Evolutionary conservation across 305 asterid genomes (phyloP), one percentile per base, ranked within the genome.

Genomic region (Fraxinus xanthoxyloides): DNA sequence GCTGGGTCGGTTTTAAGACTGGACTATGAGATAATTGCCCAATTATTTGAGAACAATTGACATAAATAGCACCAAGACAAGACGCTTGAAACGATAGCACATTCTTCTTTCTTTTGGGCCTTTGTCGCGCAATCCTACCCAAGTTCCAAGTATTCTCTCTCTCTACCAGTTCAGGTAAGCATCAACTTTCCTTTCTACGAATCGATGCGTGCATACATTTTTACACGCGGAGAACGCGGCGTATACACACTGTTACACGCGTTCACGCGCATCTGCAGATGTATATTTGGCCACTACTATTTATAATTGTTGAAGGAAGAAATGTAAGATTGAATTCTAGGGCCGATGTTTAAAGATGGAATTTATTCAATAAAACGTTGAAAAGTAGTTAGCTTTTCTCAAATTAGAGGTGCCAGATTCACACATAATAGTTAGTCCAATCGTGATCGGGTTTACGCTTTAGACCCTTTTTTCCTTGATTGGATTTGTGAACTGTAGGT

Each of bases 161-260:
- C 83, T 17, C 21, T 59, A 7, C 70, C 31, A 61, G 70, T 61
- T 21, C 31, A 61, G 70, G 70, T 61, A 61, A 61, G 30, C 70
- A 24, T 4, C 24, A 1, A 5, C 63, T 54, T 54, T 43, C 9
- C 0, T 59, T 67, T 83, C 84, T 89, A 89, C 90, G 91, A 91
- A 51, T 89, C 72, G 79, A 26, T 75, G 75, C 30, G 32, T 61
- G 5, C 70, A 61, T 61, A 23, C 15, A 61, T 2, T 23, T 61
- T 61, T 6, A 61, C 17, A 17, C 7, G 21, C 59, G 17, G 59
- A 48, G 5, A 61, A 10, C 28, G 17, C 5, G 15, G 70, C 15
- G 30, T 7, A 24, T 21, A 2, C 10, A 21, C 30, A 7, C 28
- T n/a, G 12, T 21, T 59, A 61, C 17, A 19, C 31, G 1, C 70